A percentile compares a stretch with the other conserved stretches of the same genome.
phyloP scores from a whole-genome alignment of 805 yeast species.

The Barnettozyma wickerhamii region DNA sequence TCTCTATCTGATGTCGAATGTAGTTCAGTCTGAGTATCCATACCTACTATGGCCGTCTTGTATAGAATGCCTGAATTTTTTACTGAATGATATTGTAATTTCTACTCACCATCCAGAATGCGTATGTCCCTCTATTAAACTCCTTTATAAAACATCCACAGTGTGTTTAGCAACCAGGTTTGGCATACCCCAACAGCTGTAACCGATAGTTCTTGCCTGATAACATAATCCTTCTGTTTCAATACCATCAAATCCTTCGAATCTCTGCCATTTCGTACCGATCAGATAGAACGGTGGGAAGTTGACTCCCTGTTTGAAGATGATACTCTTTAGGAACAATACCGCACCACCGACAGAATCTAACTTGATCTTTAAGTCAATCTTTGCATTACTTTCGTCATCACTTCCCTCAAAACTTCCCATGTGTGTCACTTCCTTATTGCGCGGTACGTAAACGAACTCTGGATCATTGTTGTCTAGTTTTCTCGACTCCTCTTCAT shows the following conservation, averaged over 20 bases:
- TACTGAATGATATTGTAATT: too few species aligned
- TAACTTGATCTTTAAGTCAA: conserved; percentile 23
- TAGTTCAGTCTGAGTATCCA: too few species aligned
- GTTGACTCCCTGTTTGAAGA: conserved; percentile 41
- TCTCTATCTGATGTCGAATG: too few species aligned
- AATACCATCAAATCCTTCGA: conserved; percentile 50
- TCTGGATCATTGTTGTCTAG: conserved; percentile 18
- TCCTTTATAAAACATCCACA: neutral
- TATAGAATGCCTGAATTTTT: too few species aligned
- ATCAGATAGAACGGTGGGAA: conserved; percentile 43
- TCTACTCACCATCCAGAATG: too few species aligned
- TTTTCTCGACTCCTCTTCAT: conserved; percentile 14
- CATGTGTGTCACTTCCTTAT: conserved; percentile 22
- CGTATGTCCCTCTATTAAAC: too few species aligned
- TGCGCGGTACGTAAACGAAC: conserved; percentile 25
- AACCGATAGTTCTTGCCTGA: conserved; percentile 40
- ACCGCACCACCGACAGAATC: conserved; percentile 54
- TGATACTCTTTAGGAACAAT: conserved; percentile 37
- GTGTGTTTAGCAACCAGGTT: conserved; percentile 39
- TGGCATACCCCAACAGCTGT: conserved; percentile 47
- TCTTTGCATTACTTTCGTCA: conserved; percentile 8
- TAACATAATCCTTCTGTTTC: conserved; percentile 53
- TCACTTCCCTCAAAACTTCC: conserved; percentile 12
- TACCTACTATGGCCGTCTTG: too few species aligned
- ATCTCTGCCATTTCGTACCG: conserved; percentile 40